Base-by-base conservation (phyloP, 257 asterid species). In the Thymus mandschuricus region DNA sequence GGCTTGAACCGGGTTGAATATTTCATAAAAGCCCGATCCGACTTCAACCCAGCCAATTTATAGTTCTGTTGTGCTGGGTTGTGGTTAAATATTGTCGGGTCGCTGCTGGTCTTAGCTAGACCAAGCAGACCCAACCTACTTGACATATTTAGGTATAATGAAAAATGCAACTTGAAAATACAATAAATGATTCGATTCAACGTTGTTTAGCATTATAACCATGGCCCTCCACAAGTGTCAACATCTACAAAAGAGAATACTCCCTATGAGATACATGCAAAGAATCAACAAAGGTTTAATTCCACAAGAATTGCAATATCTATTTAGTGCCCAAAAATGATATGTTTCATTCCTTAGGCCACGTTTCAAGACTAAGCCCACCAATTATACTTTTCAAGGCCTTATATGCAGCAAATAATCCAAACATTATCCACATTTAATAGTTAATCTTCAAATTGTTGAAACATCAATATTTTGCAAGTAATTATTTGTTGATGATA, bases 321-420 rank as follows among this genome's bases (percentile, higher is more conserved):
- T 65, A 2, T 33, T 3, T 6, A 48, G 44, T 41, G 70, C 40
- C 11, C 34, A 3, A 51, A 6, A 66, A 8, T 49, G n/a, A 33
- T 33, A 13, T 66, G 46, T 66, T 64, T 10, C 15, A 34, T 15
- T 33, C 21, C 15, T 49, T 51, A 21, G 27, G 64, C 52, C 73
- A 68, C 73, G 73, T 40, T 27, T 55, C 64, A 68, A 54, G 9
- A 33, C 54, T 10, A 31, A 51, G 13, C 51, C 73, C 73, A 55
- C 73, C 64, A 68, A 68, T 54, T 54, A 10, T 21, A 21, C 15
- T 50, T 48, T 35, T 15, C 11, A 35, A 12, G 44, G 11, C 9
- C 2, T 28, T 54, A 8, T 54, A 8, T 54, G 15, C 62, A 56
- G 13, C 55, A 29, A 40, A 15, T 8, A 56, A 43, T 55, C 56